These are phyloP conservation scores for Juncus effusus DNA, from an alignment of 176 grass and related monocot species.

Conservation along the genomic window DNA sequence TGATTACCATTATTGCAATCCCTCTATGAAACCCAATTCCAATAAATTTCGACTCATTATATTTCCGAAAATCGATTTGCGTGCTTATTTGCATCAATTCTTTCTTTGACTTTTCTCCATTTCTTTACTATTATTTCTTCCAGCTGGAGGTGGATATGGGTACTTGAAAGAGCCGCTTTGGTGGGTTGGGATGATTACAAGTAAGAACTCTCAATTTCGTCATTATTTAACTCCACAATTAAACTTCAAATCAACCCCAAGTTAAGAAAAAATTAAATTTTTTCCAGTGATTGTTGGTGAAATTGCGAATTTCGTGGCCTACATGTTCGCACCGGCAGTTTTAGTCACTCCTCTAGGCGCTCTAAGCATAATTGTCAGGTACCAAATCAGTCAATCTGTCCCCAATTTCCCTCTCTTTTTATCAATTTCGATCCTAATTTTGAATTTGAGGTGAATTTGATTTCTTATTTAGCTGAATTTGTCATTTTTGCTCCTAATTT, in stretches of 20 bases:
- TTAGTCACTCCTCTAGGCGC: constrained; percentile 83
- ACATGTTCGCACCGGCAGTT: constrained; percentile 84
- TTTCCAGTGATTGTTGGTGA: constrained; percentile 79
- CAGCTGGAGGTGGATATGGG: constrained; percentile 82
- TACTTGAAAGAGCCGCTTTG: constrained; percentile 92
- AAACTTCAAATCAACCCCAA: constrained; percentile 3
- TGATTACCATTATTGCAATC: not conserved
- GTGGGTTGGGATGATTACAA: constrained; percentile 93
- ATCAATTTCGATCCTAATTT: not conserved
- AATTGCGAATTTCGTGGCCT: constrained; percentile 86
- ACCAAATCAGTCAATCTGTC: not conserved
- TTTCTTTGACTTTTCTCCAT: constrained; percentile 9
- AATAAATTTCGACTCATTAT: not conserved
- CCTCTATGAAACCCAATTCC: no score
- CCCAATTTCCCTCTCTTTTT: not conserved
- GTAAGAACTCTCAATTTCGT: constrained; percentile 42
- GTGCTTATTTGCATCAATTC: constrained; percentile 26
- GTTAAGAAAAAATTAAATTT: constrained; percentile 5
- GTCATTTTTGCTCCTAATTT: no score
- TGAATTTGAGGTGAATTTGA: no score
- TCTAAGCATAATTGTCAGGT: constrained; percentile 93
- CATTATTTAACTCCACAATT: constrained; percentile 12
- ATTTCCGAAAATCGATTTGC: not conserved
- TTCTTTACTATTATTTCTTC: constrained; percentile 21
- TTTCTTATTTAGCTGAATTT: no score